Evolutionary conservation across 1,284 basidiomycete genomes (phyloP), one percentile per base, ranked within the genome.

Genomic region (Rhodotorula sp.): DNA sequence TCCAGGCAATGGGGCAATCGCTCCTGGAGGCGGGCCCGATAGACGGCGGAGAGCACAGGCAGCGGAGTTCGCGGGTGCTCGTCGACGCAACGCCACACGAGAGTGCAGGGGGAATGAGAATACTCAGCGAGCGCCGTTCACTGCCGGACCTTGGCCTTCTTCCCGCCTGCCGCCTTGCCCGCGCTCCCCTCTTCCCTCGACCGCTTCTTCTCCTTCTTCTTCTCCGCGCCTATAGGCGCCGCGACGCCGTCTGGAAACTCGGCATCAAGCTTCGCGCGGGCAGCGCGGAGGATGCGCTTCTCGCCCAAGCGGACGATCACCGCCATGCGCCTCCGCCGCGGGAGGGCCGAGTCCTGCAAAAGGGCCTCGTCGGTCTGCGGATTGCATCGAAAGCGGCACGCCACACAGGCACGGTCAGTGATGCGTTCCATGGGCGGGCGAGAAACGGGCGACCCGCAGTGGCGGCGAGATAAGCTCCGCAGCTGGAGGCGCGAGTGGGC

Each of bases 271-370:
- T 58, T 41, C 8, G n/a, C 15, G 25, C 59, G 57, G 8, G 74
- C 80, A 13, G 77, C 74, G 7, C 68, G 80, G 59, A 94, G 78
- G 32, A 94, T 88, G 37, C 86, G 83, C 82, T 94, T 93, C 82
- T 95, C 92, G 10, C 91, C 91, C 37, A 91, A 79, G 51, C 92
- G 85, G 8, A 94, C 91, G 54, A 91, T 83, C 15, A 90, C 78
- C 1, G 93, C 91, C 70, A 89, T 84, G 69, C 84, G 83, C 77
- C 84, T 85, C 70, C 88, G 88, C 34, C 81, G 68, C 12, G 84
- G 73, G 8, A 78, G 61, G 19, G 78, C 53, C 5, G 64, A 41
- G 6, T 53, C 65, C 25, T 64, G 21, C 34, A 86, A 80, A 2
- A 89, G 80, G 13, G 78, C 76, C 66, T 85, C 84, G 71, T 90